Conservation (phyloP, 768 basidiomycete species). For the Suillus weaverae region DNA sequence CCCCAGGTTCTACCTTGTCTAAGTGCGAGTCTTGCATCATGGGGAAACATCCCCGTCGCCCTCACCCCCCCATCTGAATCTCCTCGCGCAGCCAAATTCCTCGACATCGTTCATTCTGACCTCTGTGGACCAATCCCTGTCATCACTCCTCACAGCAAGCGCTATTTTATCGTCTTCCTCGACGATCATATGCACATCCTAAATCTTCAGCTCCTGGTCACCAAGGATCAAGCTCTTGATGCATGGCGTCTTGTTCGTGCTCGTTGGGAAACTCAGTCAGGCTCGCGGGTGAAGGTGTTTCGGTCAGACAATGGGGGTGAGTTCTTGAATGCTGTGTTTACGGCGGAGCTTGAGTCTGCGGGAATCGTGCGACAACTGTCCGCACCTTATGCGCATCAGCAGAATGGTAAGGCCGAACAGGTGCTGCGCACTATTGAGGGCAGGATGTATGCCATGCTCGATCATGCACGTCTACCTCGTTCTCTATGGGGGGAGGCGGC, state of each 20-base stretch:
- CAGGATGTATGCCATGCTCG: background rate
- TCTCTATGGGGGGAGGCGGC: background rate
- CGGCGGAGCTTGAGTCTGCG: background rate
- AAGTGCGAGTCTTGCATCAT: background rate
- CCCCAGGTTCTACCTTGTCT: background rate
- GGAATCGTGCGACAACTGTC: constrained; percentile 26
- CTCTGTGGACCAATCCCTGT: constrained; percentile 23
- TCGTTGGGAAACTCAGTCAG: background rate
- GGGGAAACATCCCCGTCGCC: background rate
- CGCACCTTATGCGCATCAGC: background rate
- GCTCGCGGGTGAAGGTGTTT: background rate
- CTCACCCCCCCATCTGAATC: background rate
- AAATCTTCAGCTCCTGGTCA: background rate
- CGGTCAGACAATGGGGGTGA: background rate
- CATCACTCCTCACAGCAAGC: constrained; percentile 14
- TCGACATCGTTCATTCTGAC: background rate
- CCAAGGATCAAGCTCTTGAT: background rate
- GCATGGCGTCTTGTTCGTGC: background rate
- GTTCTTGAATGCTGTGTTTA: background rate
- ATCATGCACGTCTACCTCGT: background rate
- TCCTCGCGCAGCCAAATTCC: background rate
- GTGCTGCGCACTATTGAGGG: background rate
- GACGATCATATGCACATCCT: constrained; percentile 18
- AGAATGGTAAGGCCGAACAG: background rate
- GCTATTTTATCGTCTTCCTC: constrained; percentile 14